Evolutionary conservation across 345 rosid genomes (phyloP), one percentile per base, ranked within the genome.

Genomic region (Balakata baccata): DNA sequence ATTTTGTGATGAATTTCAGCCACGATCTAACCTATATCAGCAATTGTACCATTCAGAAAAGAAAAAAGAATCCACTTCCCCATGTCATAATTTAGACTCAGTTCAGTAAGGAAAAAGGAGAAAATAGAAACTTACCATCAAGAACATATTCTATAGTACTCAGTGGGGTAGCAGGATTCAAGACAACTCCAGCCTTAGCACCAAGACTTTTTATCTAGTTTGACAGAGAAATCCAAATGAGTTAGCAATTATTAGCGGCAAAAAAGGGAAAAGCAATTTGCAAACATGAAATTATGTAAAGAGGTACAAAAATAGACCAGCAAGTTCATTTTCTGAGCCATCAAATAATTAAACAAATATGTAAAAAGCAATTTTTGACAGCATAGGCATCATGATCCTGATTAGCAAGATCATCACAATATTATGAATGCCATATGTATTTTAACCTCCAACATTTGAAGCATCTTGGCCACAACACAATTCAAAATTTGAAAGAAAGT

Each of bases 181-280:
- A 76, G 38, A 92, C 99, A 74, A 95, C 99, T 83, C 99, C 99
- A 82, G 99, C 98, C 84, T 95, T 95, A 68, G 98, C 98, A 5
- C 99, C 98, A 73, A 92, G 83, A 83, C 72, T 56, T 84, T 95
- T 95, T 22, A 95, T 88, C 99, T 95, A 83, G 34, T 81, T 75
- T 56, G 52, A 13, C 71, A 74, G 23, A 66, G 57, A 57, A 70
- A 37, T 41, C 23, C 67, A 56, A 62, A 39, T 23, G 20, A 57
- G 74, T 50, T 14, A 61, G 66, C n/a, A 73, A 65, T n/a, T n/a
- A 61, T 7, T n/a, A 68, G 64, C 59, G 58, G 43, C 34, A 34
- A 76, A 49, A 23, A 34, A 29, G 34, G 53, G 14, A 29, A 76
- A 77, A 20, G 71, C 47, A 59, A 68, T 54, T 43, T 46, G 65